These are phyloP conservation scores for Fusarium chlamydosporum DNA, from an alignment of 2,329 filamentous ascomycete genomes.

Conservation along the genomic window DNA sequence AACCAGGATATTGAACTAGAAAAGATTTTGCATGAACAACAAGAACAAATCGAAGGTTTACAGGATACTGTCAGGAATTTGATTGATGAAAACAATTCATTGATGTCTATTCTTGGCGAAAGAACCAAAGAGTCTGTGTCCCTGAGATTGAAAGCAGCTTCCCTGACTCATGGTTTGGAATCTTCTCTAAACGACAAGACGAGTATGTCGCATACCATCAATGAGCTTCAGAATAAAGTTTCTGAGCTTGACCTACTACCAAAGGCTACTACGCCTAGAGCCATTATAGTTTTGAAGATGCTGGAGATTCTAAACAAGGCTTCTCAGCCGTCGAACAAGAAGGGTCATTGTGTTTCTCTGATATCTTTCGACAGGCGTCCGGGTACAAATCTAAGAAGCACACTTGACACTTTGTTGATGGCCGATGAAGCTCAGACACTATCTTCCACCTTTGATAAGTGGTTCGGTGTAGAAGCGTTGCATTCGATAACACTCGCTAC, in stretches of 20 bases:
- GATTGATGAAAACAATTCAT: not conserved
- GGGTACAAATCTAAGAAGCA: not conserved
- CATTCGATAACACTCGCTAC: slow-evolving; percentile 1
- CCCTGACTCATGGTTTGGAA: not conserved
- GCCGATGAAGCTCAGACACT: slow-evolving; percentile 3
- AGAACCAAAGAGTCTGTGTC: slow-evolving; percentile 2
- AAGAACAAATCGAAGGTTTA: not conserved
- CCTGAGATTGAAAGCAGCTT: not conserved
- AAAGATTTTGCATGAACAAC: not conserved
- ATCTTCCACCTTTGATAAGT: slow-evolving; percentile 7
- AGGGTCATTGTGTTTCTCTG: not conserved
- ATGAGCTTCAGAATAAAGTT: slow-evolving; percentile 4
- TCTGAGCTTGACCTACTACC: slow-evolving; percentile 4
- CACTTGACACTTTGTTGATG: slow-evolving; percentile 1
- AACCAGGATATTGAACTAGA: slow-evolving; percentile 1
- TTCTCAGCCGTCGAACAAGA: not conserved
- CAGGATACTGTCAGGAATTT: slow-evolving; percentile 2
- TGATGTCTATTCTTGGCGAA: not conserved
- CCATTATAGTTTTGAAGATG: not conserved
- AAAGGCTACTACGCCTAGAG: slow-evolving; percentile 2
- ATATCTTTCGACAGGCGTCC: not conserved
- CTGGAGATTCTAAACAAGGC: not conserved
- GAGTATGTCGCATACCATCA: not conserved
- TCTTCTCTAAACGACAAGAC: not conserved
- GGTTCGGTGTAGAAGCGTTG: not conserved